A percentile compares a stretch with the other conserved stretches of the same genome.
These are phyloP conservation scores for Aspergillus fischeri DNA, from an alignment of 2,329 filamentous ascomycete species.

Conservation along the genomic window DNA sequence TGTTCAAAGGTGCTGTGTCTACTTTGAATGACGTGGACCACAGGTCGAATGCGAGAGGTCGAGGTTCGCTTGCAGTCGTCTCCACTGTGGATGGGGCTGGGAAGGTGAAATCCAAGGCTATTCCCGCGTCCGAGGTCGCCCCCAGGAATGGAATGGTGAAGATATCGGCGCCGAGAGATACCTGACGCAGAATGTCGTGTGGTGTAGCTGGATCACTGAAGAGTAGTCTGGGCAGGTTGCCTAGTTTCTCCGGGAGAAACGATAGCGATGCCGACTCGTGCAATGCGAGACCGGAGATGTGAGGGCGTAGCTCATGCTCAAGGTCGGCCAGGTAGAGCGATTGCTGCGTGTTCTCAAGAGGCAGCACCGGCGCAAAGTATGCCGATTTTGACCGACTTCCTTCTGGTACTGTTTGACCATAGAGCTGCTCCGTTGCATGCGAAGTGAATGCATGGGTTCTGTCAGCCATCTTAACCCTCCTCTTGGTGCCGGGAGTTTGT, in stretches of 20 bases:
- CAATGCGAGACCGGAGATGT: conserved; percentile 67
- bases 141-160: conserved; percentile 74
- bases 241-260: conserved; percentile 60
- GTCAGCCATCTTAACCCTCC: conserved; percentile 77
- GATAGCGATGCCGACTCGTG: conserved; percentile 69
- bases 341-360: conserved; percentile 70
- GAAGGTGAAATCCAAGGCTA: conserved; percentile 77
- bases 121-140: conserved; percentile 72
- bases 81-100: conserved; percentile 39
- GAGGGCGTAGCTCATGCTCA: conserved; percentile 55
- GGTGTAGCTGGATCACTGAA: conserved; percentile 68
- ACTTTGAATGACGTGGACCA: conserved; percentile 61
- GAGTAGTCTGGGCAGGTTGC: conserved; percentile 66
- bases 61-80: conserved; percentile 11
- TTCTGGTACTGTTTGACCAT: conserved; percentile 28
- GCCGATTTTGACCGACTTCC: conserved; percentile 39
- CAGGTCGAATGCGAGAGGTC: conserved; percentile 70
- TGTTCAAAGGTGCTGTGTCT: conserved; percentile 58
- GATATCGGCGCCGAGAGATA: conserved; percentile 74
- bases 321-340: conserved; percentile 74
- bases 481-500: conserved; percentile 61
- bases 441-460: conserved; percentile 79
- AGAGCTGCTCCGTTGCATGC: conserved; percentile 55
- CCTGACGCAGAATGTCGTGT: conserved; percentile 70
- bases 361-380: conserved; percentile 65